Percentiles rank a stretch among this genome's conserved stretches.
Conservation (phyloP, 2,329 filamentous ascomycete genomes). For the Calonectria hawksworthii region DNA sequence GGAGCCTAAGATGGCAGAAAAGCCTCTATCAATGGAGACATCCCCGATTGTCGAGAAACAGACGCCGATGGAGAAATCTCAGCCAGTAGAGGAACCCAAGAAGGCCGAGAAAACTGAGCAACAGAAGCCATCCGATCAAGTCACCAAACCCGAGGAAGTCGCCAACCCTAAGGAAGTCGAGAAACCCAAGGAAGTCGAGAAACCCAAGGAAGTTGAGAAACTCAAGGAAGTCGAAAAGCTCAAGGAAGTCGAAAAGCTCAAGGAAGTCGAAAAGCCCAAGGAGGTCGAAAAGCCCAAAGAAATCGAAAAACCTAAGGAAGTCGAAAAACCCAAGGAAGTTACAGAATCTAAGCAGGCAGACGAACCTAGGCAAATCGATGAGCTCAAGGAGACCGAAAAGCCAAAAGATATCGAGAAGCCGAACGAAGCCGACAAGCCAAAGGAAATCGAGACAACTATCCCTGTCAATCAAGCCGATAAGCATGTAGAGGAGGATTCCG, state of each 20-base stretch:
- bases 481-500: not conserved
- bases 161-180: slow-evolving; percentile 30
- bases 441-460: not conserved
- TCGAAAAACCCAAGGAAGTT: not conserved
- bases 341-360: not conserved
- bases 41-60: slow-evolving; percentile 27
- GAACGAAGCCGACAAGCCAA: not conserved
- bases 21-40: slow-evolving; percentile 28
- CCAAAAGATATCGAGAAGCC: not conserved
- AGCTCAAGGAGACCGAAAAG: not conserved
- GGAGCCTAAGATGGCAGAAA: slow-evolving; percentile 29
- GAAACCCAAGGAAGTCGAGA: slow-evolving; percentile 32
- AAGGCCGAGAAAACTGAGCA: not conserved
- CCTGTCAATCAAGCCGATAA: not conserved
- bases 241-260: not conserved
- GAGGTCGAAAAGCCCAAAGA: not conserved
- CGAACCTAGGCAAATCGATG: not conserved
- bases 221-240: not conserved
- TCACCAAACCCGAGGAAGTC: slow-evolving; percentile 20
- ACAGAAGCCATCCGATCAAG: too few species aligned
- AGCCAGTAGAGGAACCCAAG: not conserved
- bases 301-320: not conserved
- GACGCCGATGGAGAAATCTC: slow-evolving; percentile 25
- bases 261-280: not conserved
- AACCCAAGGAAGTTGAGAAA: slow-evolving; percentile 29